Base-by-base conservation (phyloP, 2,329 filamentous ascomycete genomes). In the Colletotrichum plurivorum region DNA sequence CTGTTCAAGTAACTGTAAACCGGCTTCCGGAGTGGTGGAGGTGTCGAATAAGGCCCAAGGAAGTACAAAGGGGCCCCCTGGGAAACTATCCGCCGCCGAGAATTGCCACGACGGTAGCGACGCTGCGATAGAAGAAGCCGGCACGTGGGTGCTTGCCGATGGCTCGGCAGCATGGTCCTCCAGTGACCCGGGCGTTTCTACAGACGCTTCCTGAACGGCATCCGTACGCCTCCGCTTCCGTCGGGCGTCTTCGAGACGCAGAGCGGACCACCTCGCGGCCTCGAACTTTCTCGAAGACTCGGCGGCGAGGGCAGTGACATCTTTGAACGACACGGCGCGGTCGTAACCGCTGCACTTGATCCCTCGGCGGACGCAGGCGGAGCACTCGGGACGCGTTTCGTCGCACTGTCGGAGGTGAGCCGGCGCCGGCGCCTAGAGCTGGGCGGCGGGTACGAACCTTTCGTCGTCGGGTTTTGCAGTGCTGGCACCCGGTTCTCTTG, bases 331-430 rank as follows among this genome's bases (percentile, higher is more conserved):
- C 12, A 68, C 60, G 1, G 59, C 25, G 13, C 65, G 65, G 18
- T 68, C 52, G 5, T 68, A 68, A 16, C 65, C 65, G 46, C 65
- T 68, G 60, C 65, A 68, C 18, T 58, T 27, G 12, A 68, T 57
- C n/a, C 65, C 65, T 16, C 60, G 53, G 15, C 46, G 46, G 2
- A 68, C 65, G 10, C 65, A 68, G 2, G 59, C 65, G 12, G 54
- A 31, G 22, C 65, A 68, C 2, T 68, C 59, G 7, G 65, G 65
- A 13, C 65, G 65, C 8, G 65, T 64, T 20, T 68, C 65, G 8
- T 64, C 65, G 48, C 65, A 64, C 65, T 68, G 27, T 8, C 7
- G 27, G 5, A 20, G 10, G 46, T 68, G 13, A 68, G 60, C 39
- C 3, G 5, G 20, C 13, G 46, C 8, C n/a, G 9, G 5, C 5